Evolutionary conservation across 164 flowering plant species (phyloP), one percentile per base, ranked within the genome.

Genomic region (Liriodendron chinense): DNA sequence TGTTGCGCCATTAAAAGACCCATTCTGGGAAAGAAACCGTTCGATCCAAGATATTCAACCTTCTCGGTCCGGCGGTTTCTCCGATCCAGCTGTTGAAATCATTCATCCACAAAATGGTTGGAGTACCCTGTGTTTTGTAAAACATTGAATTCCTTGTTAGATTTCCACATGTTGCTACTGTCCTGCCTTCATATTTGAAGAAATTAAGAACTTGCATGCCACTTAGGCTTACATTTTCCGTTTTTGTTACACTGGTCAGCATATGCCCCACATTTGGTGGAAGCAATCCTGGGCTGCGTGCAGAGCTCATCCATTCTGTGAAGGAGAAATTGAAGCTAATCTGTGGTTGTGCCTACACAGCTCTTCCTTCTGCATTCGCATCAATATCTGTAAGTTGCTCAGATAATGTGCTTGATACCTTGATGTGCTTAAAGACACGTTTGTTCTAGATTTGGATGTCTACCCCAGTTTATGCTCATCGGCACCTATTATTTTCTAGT

Each of bases 211-310:
- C 16, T 12, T 67, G 1, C 24, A 9, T 63, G 66, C 25, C 13
- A 13, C 22, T 59, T 57, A 57, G 43, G 56, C 68, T 72, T 47
- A 34, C 77, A 67, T 34, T 18, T 13, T 67, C n/a, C 7, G 28
- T 22, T 56, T 68, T 50, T 67, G 64, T 21, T 71, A 68, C 23
- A n/a, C 21, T 79, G 75, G 65, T 77, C 89, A 95, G 98, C 82
- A 63, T 91, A 48, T 87, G 87, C 71, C 98, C 99, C 43, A 92
- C 96, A 57, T 82, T 96, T 85, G 99, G 99, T 75, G 99, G 99
- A 85, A 92, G 90, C 84, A 88, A 86, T 86, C 96, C 98, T 72
- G 97, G 99, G 64, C n/a, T 89, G 79, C 85, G 85, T 47, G 92
- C 94, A 26, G 98, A 96, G 83, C 76, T 94, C 70, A 85, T 93